Percentiles rank a stretch among this genome's conserved stretches.
phyloP scores from a whole-genome alignment of 2,329 filamentous ascomycete genomes.

The Pseudovirgaria hyperparasitica region DNA sequence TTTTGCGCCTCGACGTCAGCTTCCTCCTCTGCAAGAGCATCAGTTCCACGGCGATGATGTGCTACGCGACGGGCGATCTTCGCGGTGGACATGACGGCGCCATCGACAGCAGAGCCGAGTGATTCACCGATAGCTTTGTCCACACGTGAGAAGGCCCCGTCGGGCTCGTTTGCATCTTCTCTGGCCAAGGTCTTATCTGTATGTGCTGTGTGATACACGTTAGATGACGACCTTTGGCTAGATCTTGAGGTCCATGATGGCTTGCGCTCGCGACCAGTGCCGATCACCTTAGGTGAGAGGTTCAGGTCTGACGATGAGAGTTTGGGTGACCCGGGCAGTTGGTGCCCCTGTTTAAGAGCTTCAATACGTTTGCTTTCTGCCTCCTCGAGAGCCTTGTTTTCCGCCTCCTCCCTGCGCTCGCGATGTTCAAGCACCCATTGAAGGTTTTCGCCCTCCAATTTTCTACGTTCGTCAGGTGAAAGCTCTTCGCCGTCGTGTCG shows the following conservation, averaged over 20 bases:
- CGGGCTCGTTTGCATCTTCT: not conserved
- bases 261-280: constrained; percentile 5
- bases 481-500: constrained; percentile 43
- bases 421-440: constrained; percentile 20
- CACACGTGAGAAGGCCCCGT: constrained; percentile 3
- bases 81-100: constrained; percentile 10
- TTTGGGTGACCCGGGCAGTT: constrained; percentile 8
- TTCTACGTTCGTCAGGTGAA: too few relatives aligned
- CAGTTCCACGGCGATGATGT: constrained; percentile 11
- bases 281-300: too few relatives aligned
- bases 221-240: too few relatives aligned
- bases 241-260: constrained; percentile 10
- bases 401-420: constrained; percentile 16
- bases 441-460: constrained; percentile 30
- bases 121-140: constrained; percentile 17
- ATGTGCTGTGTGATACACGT: constrained; percentile 8
- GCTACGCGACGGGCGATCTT: constrained; percentile 13
- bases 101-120: constrained; percentile 17
- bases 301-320: constrained; percentile 4
- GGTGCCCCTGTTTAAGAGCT: constrained; percentile 5
- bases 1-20: constrained; percentile 30
- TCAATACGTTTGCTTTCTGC: constrained; percentile 8
- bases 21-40: constrained; percentile 12
- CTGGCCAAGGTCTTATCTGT: not conserved
- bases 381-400: constrained; percentile 20